Percentiles rank a stretch among this genome's conserved stretches.
Evolutionary conservation across 805 yeast species (phyloP).

Genomic region (Myxozyma sirexii): DNA sequence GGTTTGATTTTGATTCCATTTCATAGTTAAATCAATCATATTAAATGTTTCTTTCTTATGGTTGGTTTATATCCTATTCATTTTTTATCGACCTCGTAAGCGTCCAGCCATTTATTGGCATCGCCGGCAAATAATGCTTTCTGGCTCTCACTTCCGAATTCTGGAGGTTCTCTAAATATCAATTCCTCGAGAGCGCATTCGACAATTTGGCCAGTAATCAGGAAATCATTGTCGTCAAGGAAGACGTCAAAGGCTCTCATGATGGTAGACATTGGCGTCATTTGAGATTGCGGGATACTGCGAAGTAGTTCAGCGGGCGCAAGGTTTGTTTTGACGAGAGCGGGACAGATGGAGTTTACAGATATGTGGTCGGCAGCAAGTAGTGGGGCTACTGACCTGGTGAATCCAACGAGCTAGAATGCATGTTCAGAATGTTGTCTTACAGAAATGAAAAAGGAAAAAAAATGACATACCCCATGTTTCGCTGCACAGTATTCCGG

Average conservation of each 20-base stretch:
- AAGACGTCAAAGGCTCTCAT: background rate
- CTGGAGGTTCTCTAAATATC: background rate
- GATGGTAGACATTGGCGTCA: slow-evolving; percentile 6
- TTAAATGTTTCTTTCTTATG: too few relatives aligned
- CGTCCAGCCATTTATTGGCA: background rate
- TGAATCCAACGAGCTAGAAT: slow-evolving; percentile 10
- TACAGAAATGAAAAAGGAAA: background rate
- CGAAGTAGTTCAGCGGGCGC: background rate
- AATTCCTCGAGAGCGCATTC: slow-evolving; percentile 2
- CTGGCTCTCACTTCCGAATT: background rate
- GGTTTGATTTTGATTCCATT: too few relatives aligned
- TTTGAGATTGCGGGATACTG: background rate
- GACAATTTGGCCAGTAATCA: background rate
- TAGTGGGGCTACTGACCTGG: background rate
- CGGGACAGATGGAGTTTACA: slow-evolving; percentile 1
- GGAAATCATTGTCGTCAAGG: background rate
- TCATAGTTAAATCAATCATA: background rate
- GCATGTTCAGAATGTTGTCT: background rate
- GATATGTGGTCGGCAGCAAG: background rate
- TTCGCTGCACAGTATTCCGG: slow-evolving; percentile 9
- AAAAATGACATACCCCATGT: background rate
- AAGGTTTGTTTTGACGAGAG: background rate
- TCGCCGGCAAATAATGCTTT: background rate
- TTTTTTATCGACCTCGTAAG: too few relatives aligned
- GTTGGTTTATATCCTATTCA: too few relatives aligned